These are phyloP conservation scores for Fusarium guadeloupense DNA, from an alignment of 2,329 filamentous ascomycete species.

Conservation along the genomic window DNA sequence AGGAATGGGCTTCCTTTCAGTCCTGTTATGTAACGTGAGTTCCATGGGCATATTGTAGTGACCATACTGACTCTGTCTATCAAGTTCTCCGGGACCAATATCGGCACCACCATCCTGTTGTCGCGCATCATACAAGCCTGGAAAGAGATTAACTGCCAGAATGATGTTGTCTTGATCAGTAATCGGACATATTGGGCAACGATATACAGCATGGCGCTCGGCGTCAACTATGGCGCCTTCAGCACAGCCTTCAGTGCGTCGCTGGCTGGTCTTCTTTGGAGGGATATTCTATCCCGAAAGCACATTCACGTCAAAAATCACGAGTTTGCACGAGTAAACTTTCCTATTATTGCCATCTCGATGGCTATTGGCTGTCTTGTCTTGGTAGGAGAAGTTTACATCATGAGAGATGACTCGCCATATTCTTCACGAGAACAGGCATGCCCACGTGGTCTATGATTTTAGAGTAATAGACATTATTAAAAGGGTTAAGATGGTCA, in stretches of 20 bases:
- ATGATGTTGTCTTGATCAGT: slow-evolving; percentile 60
- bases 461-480: not conserved
- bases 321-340: slow-evolving; percentile 74
- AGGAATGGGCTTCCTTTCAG: slow-evolving; percentile 77
- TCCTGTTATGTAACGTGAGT: slow-evolving; percentile 76
- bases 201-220: slow-evolving; percentile 78
- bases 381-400: slow-evolving; percentile 71
- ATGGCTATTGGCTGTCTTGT: slow-evolving; percentile 72
- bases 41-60: not conserved
- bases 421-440: slow-evolving; percentile 10
- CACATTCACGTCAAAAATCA: slow-evolving; percentile 70
- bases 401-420: slow-evolving; percentile 46
- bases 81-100: slow-evolving; percentile 80
- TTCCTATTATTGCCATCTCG: slow-evolving; percentile 74
- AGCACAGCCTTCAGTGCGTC: slow-evolving; percentile 77
- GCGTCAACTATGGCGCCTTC: slow-evolving; percentile 79
- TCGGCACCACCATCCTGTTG: slow-evolving; percentile 77
- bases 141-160: slow-evolving; percentile 65
- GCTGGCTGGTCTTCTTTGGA: slow-evolving; percentile 76
- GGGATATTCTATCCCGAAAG: slow-evolving; percentile 74
- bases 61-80: not conserved
- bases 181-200: slow-evolving; percentile 77
- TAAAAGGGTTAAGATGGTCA: not conserved
- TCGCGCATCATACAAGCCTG: slow-evolving; percentile 76
- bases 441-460: not conserved